phyloP scores from a whole-genome alignment of 2,329 filamentous ascomycete species.

The Fusarium hainanense region DNA sequence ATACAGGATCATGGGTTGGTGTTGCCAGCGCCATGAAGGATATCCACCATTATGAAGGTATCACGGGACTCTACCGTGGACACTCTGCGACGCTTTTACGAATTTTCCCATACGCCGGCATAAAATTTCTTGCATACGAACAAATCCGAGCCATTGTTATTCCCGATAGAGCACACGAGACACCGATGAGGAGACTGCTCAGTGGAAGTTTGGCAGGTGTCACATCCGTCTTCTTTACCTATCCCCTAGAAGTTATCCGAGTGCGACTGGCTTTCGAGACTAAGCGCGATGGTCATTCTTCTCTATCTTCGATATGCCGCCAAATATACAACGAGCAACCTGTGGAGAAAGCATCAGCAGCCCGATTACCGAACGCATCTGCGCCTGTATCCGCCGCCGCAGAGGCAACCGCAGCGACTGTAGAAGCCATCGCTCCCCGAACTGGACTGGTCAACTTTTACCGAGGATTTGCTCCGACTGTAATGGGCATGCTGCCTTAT shows the following conservation, averaged over 20 bases:
- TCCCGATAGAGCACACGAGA: slow-evolving; percentile 77
- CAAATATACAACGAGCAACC: slow-evolving; percentile 87
- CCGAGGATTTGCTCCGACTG: slow-evolving; percentile 88
- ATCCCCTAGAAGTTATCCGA: slow-evolving; percentile 91
- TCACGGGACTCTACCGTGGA: slow-evolving; percentile 84
- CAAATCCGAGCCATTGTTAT: slow-evolving; percentile 89
- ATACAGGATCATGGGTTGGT: slow-evolving; percentile 88
- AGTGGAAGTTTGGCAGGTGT: slow-evolving; percentile 83
- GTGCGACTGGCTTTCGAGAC: slow-evolving; percentile 97
- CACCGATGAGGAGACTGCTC: slow-evolving; percentile 77
- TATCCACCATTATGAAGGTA: slow-evolving; percentile 81
- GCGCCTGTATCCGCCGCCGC: slow-evolving; percentile 51
- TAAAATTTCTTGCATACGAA: slow-evolving; percentile 98
- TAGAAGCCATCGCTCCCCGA: slow-evolving; percentile 63
- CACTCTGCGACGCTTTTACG: slow-evolving; percentile 93
- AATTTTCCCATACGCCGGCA: slow-evolving; percentile 96
- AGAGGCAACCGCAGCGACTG: slow-evolving; percentile 56
- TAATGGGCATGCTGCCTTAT: slow-evolving; percentile 96
- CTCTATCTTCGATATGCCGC: slow-evolving; percentile 79
- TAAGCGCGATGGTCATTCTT: slow-evolving; percentile 75
- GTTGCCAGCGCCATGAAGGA: slow-evolving; percentile 84
- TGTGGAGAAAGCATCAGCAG: slow-evolving; percentile 49
- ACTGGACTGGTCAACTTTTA: slow-evolving; percentile 91
- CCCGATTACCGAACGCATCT: slow-evolving; percentile 46
- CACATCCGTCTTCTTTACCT: slow-evolving; percentile 94